Evolutionary conservation across 2,329 filamentous ascomycete genomes (phyloP).

Genomic region (Aspergillus fumigatus): DNA sequence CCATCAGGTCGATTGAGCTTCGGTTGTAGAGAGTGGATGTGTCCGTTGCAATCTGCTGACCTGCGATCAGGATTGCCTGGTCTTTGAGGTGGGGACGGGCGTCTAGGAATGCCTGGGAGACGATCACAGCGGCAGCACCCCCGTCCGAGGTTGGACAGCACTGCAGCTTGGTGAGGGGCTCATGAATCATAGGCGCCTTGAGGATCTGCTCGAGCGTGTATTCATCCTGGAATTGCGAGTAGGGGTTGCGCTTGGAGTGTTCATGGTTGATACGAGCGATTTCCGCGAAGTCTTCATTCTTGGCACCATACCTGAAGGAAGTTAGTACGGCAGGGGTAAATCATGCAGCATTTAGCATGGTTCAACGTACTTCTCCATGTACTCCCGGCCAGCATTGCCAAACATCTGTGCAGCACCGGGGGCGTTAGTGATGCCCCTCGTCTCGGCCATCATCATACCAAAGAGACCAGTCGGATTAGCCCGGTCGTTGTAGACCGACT

Average conservation of each 20-base stretch:
- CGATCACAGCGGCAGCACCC: constrained; percentile 79
- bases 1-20: constrained; percentile 82
- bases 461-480: constrained; percentile 72
- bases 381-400: constrained; percentile 87
- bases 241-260: constrained; percentile 88
- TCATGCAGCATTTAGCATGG: not conserved
- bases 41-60: constrained; percentile 84
- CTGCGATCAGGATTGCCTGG: constrained; percentile 84
- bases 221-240: constrained; percentile 94
- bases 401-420: constrained; percentile 91
- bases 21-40: constrained; percentile 71
- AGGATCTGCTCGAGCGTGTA: constrained; percentile 83
- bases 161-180: constrained; percentile 93
- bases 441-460: constrained; percentile 74
- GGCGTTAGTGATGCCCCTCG: constrained; percentile 73
- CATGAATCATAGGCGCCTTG: constrained; percentile 70
- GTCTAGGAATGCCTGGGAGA: constrained; percentile 84
- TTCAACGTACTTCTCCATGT: constrained; percentile 75
- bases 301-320: constrained; percentile 67
- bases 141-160: constrained; percentile 97
- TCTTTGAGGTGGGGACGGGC: constrained; percentile 73
- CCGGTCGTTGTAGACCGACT: constrained; percentile 79
- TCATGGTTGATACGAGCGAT: constrained; percentile 90
- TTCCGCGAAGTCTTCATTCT: constrained; percentile 82
- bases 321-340: not conserved